Evolutionary conservation across 169 alveolate species (phyloP).

Genomic region (Besnoitia besnoiti): DNA sequence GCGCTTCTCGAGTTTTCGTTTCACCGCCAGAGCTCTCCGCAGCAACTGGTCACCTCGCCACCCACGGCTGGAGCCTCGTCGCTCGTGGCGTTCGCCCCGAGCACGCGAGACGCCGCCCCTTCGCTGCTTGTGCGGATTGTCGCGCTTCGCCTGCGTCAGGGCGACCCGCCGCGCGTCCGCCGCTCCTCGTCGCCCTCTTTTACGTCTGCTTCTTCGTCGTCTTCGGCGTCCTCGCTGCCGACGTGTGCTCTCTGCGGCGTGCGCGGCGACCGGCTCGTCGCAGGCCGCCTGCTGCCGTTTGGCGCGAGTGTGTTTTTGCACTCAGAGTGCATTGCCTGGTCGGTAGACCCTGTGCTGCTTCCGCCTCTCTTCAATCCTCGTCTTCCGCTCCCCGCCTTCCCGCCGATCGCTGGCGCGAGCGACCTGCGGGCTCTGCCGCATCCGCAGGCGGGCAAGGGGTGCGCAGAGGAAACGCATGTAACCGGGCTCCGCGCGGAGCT

Average conservation of each 20-base stretch:
- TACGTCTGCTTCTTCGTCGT: background rate
- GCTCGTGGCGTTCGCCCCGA: too few relatives aligned
- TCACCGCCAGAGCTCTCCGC: background rate
- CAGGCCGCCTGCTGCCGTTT: slow-evolving; percentile 40
- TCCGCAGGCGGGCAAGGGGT: too few relatives aligned
- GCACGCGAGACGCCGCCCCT: slow-evolving; percentile 15
- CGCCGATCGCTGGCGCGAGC: background rate
- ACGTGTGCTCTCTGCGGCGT: slow-evolving; percentile 9
- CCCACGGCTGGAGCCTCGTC: too few relatives aligned
- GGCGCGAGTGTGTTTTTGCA: background rate
- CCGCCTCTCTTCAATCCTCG: slow-evolving; percentile 19
- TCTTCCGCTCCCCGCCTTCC: background rate
- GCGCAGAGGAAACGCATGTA: too few relatives aligned
- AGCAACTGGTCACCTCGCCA: too few relatives aligned
- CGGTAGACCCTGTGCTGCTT: slow-evolving; percentile 31
- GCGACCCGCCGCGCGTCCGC: slow-evolving; percentile 21
- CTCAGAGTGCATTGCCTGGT: slow-evolving; percentile 57
- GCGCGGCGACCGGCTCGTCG: slow-evolving; percentile 26
- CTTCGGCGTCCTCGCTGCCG: background rate
- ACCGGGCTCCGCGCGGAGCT: too few relatives aligned
- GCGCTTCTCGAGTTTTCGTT: background rate
- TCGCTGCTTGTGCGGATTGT: slow-evolving; percentile 58
- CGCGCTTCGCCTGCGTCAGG: slow-evolving; percentile 47
- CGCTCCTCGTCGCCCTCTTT: background rate
- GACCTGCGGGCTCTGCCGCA: too few relatives aligned